These are phyloP conservation scores for Microbotryum violaceum DNA, from an alignment of 1,284 basidiomycete genomes.

Conservation along the genomic window DNA sequence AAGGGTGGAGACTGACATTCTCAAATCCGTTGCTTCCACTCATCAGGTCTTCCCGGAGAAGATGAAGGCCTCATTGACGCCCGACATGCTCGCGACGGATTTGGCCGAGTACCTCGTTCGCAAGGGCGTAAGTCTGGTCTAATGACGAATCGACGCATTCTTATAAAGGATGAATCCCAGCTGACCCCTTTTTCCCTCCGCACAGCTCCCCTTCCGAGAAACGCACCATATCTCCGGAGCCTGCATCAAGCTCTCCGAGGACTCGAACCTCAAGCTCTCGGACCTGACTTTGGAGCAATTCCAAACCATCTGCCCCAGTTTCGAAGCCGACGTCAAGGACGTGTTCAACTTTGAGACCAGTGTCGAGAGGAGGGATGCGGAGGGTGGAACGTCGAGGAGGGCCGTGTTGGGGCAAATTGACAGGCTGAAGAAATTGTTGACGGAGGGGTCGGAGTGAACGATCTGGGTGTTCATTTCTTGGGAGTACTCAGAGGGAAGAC, in stretches of 20 bases:
- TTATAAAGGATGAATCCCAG: background rate
- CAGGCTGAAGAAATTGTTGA: conserved; percentile 25
- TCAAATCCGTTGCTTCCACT: background rate
- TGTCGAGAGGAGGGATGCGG: conserved; percentile 87
- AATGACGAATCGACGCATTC: no score
- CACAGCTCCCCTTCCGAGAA: conserved; percentile 79
- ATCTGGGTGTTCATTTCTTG: no score
- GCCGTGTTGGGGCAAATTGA: conserved; percentile 78
- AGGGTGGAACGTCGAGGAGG: conserved; percentile 78
- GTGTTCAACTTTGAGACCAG: conserved; percentile 91
- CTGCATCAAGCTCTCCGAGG: conserved; percentile 87
- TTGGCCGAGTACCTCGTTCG: conserved; percentile 95
- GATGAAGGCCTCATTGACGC: conserved; percentile 83
- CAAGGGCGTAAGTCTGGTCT: conserved; percentile 68
- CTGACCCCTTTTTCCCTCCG: conserved; percentile 1
- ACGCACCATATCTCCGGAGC: conserved; percentile 97
- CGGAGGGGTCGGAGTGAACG: background rate
- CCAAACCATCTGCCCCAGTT: conserved; percentile 64
- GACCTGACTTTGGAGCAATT: conserved; percentile 74
- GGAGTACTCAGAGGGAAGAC: no score
- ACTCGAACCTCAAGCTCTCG: conserved; percentile 68
- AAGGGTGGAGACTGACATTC: background rate
- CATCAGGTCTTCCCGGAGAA: conserved; percentile 72
- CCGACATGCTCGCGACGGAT: conserved; percentile 96
- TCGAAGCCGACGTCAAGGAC: conserved; percentile 61